These are phyloP conservation scores for Mycena maculata DNA, from an alignment of 768 basidiomycete species.

Conservation along the genomic window DNA sequence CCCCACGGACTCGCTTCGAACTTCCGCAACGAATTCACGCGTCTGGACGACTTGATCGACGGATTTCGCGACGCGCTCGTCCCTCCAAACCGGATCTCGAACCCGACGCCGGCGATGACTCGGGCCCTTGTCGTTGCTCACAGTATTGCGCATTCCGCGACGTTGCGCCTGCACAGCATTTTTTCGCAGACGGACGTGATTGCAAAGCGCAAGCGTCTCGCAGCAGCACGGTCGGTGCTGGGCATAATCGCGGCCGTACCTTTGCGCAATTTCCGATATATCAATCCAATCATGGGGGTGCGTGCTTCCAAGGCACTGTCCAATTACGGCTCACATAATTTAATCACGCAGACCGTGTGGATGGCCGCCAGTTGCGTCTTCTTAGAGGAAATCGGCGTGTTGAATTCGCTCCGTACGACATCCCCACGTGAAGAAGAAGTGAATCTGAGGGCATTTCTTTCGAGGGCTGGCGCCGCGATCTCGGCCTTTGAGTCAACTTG, in stretches of 20 bases:
- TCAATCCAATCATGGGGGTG: constrained; percentile 48
- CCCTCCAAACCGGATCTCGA: constrained; percentile 19
- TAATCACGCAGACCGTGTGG: constrained; percentile 22
- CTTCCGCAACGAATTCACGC: constrained; percentile 32
- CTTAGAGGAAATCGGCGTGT: constrained; percentile 14
- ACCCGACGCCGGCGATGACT: constrained; percentile 14
- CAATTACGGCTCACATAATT: not conserved
- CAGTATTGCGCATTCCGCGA: constrained; percentile 49
- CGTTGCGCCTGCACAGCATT: constrained; percentile 49
- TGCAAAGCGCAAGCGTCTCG: constrained; percentile 38
- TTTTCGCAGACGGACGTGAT: constrained; percentile 39
- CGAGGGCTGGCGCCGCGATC: constrained; percentile 8
- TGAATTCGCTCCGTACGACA: not conserved
- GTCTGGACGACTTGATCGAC: constrained; percentile 40
- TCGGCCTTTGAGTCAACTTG: constrained; percentile 8
- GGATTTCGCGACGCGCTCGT: constrained; percentile 33
- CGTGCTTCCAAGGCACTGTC: constrained; percentile 17
- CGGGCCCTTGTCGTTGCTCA: constrained; percentile 45
- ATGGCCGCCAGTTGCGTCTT: constrained; percentile 22
- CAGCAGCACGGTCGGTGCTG: constrained; percentile 34
- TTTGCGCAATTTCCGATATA: constrained; percentile 32
- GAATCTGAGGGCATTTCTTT: constrained; percentile 13
- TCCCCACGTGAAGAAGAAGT: constrained; percentile 16
- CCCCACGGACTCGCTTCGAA: not conserved
- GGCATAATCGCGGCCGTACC: constrained; percentile 36